phyloP scores from a whole-genome alignment of 495 filamentous ascomycete genomes.

The Lasiosphaeriaceae sp. region DNA sequence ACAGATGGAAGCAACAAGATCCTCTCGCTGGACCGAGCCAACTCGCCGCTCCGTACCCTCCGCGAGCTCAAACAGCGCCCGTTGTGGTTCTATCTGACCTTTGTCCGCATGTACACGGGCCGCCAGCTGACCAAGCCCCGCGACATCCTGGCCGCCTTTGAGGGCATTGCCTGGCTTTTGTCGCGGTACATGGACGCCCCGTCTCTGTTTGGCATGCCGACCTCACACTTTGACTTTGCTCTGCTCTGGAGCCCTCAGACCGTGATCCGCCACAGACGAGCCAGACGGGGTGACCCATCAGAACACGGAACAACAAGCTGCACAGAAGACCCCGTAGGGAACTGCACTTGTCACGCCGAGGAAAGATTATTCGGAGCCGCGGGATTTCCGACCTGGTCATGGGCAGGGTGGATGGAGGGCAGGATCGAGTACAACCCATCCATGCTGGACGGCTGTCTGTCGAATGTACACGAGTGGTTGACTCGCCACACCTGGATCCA shows the following conservation, averaged over 20 bases:
- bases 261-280: not conserved
- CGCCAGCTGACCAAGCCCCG: conserved; percentile 20
- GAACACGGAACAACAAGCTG: not conserved
- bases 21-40: conserved; percentile 23
- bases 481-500: conserved; percentile 34
- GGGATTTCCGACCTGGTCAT: conserved; percentile 35
- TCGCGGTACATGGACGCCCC: conserved; percentile 10
- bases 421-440: conserved; percentile 17
- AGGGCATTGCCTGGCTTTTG: conserved; percentile 22
- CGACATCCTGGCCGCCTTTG: conserved; percentile 33
- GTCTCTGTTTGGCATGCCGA: conserved; percentile 25
- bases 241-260: conserved; percentile 23
- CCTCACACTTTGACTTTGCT: conserved; percentile 31
- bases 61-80: conserved; percentile 18
- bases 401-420: conserved; percentile 33
- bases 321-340: not conserved
- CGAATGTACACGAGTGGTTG: conserved; percentile 31
- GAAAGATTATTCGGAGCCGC: not conserved
- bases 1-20: conserved; percentile 5
- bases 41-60: conserved; percentile 3
- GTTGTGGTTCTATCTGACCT: conserved; percentile 26
- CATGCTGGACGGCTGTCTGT: conserved; percentile 21
- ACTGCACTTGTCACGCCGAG: not conserved
- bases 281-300: not conserved
- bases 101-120: conserved; percentile 23